A percentile compares a stretch with the other conserved stretches of the same genome.
These are phyloP conservation scores for Diutina ranongensis DNA, from an alignment of 1,139 yeast species.

Conservation along the genomic window DNA sequence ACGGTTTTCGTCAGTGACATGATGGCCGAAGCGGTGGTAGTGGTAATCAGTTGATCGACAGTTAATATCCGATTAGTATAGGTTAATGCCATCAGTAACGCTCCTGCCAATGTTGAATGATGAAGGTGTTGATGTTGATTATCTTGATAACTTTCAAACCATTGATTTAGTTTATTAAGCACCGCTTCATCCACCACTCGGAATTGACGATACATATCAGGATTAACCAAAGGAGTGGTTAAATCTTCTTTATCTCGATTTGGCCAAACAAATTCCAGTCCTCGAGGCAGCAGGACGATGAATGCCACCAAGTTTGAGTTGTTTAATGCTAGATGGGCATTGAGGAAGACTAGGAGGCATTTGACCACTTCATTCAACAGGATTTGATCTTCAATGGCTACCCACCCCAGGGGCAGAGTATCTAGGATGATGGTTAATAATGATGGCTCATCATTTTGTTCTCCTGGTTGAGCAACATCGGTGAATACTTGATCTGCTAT, in stretches of 20 bases:
- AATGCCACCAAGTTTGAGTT: slow-evolving; percentile 80
- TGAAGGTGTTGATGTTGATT: slow-evolving; percentile 10
- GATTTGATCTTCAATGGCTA: slow-evolving; percentile 31
- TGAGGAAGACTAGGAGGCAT: slow-evolving; percentile 57
- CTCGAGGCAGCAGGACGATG: slow-evolving; percentile 63
- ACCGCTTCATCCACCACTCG: slow-evolving; percentile 71
- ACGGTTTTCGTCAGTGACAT: slow-evolving; percentile 8
- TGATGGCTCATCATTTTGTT: slow-evolving; percentile 59
- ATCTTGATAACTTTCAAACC: slow-evolving; percentile 18
- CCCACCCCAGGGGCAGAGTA: slow-evolving; percentile 72
- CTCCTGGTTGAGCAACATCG: slow-evolving; percentile 25
- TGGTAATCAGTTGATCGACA: slow-evolving; percentile 36
- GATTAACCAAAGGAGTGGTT: slow-evolving; percentile 15
- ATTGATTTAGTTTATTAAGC: slow-evolving; percentile 43
- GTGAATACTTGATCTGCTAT: slow-evolving; percentile 59
- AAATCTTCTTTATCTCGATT: slow-evolving; percentile 12
- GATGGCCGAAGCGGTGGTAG: slow-evolving; percentile 37
- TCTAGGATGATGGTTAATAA: slow-evolving; percentile 71
- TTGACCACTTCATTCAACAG: slow-evolving; percentile 45
- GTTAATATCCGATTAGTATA: slow-evolving; percentile 62
- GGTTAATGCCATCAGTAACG: slow-evolving; percentile 65
- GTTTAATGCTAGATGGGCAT: slow-evolving; percentile 79
- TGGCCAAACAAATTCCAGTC: slow-evolving; percentile 69
- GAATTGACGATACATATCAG: slow-evolving; percentile 75
- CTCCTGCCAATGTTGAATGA: slow-evolving; percentile 55